phyloP scores from a whole-genome alignment of 2,329 filamentous ascomycete species.

The Pseudogymnoascus sp. region DNA sequence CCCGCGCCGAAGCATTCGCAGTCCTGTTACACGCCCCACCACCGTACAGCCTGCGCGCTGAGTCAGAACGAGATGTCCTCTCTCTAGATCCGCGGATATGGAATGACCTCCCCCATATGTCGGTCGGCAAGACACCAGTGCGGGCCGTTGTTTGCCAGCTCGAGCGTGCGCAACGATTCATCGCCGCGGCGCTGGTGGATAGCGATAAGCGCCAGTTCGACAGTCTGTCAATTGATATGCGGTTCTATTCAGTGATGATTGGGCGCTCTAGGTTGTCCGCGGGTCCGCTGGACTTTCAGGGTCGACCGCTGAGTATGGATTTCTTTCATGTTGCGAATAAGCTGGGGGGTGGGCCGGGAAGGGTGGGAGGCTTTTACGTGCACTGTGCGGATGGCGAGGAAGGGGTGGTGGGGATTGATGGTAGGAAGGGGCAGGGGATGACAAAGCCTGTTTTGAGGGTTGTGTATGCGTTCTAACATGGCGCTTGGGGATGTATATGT shows the following conservation, averaged over 20 bases:
- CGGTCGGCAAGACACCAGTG: not conserved
- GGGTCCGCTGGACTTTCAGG: not conserved
- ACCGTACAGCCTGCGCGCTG: not conserved
- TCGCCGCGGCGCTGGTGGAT: not conserved
- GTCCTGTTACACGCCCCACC: not conserved
- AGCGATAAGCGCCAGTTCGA: not conserved
- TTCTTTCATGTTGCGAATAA: not conserved
- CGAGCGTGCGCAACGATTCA: not conserved
- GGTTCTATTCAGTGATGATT: not conserved
- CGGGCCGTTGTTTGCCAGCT: not conserved
- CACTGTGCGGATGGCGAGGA: not conserved
- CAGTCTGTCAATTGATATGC: not conserved
- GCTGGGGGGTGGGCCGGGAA: not conserved
- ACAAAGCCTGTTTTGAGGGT: not conserved
- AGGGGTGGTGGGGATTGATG: not conserved
- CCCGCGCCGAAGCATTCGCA: not conserved
- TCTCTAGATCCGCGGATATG: not conserved
- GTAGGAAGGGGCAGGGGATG: not conserved
- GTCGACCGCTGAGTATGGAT: not conserved
- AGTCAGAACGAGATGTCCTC: not conserved
- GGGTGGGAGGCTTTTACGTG: not conserved
- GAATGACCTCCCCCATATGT: not conserved
- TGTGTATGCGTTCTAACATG: not conserved
- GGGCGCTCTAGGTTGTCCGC: not conserved
- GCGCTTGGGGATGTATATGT: not conserved